Conservation (phyloP, 2,329 filamentous ascomycete genomes). For the Pyrenophora seminiperda region DNA sequence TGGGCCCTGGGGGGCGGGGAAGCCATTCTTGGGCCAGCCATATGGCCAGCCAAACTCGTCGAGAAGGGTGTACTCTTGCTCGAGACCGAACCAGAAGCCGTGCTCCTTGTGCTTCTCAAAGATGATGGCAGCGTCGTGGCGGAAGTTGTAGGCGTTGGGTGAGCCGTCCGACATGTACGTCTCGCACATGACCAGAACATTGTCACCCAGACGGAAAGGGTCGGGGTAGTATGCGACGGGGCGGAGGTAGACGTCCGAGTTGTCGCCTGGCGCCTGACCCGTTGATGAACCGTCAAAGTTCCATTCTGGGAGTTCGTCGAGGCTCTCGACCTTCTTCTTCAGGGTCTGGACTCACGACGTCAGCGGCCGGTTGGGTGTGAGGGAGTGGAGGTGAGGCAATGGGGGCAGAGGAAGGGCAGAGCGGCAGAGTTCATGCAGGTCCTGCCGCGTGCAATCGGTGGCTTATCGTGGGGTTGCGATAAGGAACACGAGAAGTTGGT, state of each 20-base stretch:
- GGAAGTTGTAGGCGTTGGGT: constrained; percentile 98
- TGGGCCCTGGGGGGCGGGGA: constrained; percentile 88
- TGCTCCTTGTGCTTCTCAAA: constrained; percentile 85
- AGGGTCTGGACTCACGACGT: constrained; percentile 61
- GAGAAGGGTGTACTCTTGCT: constrained; percentile 96
- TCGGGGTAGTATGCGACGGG: constrained; percentile 88
- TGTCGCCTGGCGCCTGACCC: constrained; percentile 87
- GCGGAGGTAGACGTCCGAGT: constrained; percentile 97
- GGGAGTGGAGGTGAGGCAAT: background rate
- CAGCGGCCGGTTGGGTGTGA: constrained; percentile 10
- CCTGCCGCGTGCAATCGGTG: constrained; percentile 17
- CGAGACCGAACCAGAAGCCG: constrained; percentile 95
- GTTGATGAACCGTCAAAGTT: constrained; percentile 91
- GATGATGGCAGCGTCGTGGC: constrained; percentile 85
- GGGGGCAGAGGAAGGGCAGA: constrained; percentile 8
- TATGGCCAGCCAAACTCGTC: constrained; percentile 86
- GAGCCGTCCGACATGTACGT: constrained; percentile 93
- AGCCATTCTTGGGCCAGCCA: constrained; percentile 87
- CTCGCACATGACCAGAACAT: constrained; percentile 92
- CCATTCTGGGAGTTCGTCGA: constrained; percentile 75
- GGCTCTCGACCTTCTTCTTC: constrained; percentile 59
- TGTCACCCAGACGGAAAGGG: constrained; percentile 86
- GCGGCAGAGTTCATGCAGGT: constrained; percentile 16
- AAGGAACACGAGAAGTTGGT: constrained; percentile 24
- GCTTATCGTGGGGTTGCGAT: constrained; percentile 45